A percentile compares a stretch with the other conserved stretches of the same genome.
Evolutionary conservation across 495 filamentous ascomycete genomes (phyloP).

Genomic region (Bathelium albidoporum): DNA sequence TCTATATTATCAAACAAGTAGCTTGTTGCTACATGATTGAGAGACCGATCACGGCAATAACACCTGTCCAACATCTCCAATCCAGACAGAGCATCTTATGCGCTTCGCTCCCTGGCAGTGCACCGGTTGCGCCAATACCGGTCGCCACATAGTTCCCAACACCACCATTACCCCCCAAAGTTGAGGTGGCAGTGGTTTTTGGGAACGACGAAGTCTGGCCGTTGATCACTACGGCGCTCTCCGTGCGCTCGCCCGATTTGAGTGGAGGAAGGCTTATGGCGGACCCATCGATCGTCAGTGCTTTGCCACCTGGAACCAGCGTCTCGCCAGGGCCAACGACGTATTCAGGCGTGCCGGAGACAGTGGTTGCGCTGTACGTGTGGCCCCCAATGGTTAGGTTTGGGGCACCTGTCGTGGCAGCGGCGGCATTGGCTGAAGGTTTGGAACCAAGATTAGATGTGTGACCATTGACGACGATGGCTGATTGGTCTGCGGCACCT

Average conservation of each 20-base stretch:
- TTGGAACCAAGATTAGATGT: not conserved
- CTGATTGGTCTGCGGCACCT: too few relatives aligned
- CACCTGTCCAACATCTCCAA: not conserved
- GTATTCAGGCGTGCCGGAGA: constrained; percentile 20
- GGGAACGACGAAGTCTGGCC: not conserved
- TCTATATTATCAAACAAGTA: not conserved
- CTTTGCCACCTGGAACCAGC: constrained; percentile 23
- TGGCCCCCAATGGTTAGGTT: constrained; percentile 23
- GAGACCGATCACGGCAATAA: not conserved
- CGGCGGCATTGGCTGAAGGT: not conserved
- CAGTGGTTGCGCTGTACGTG: constrained; percentile 24
- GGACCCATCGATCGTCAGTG: not conserved
- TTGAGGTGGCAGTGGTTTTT: not conserved
- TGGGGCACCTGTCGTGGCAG: constrained; percentile 21
- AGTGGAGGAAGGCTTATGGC: not conserved
- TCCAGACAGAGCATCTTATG: not conserved
- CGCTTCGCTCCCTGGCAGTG: not conserved
- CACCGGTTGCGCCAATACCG: not conserved
- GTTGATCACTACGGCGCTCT: constrained; percentile 16
- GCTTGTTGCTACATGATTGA: not conserved
- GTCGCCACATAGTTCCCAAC: constrained; percentile 3
- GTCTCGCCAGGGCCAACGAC: constrained; percentile 21
- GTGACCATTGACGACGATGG: constrained; percentile 10
- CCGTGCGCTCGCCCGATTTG: not conserved
- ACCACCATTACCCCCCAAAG: not conserved